Conservation (phyloP, 805 yeast species). For the Kazachstania kunashirensis region DNA sequence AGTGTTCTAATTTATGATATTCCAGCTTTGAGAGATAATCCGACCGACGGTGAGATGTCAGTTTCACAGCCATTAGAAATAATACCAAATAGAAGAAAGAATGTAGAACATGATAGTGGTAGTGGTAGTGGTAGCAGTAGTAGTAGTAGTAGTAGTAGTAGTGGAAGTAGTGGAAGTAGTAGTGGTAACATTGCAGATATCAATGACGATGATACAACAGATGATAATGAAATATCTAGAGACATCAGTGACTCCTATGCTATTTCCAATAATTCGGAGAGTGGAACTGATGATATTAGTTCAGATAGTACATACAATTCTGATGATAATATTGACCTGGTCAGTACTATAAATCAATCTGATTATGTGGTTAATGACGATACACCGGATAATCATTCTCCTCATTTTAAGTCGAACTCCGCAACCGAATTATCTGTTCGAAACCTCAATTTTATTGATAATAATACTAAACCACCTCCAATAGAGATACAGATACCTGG, state of each 20-base stretch:
- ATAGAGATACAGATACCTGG: neutral
- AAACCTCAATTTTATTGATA: slow-evolving; percentile 4
- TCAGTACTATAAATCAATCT: neutral
- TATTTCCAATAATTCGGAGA: neutral
- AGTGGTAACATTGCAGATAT: slow-evolving; percentile 7
- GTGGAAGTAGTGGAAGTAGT: neutral
- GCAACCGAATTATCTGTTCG: slow-evolving; percentile 4
- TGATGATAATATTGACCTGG: too few species aligned
- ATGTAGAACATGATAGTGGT: neutral
- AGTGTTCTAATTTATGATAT: too few species aligned
- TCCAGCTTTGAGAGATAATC: too few species aligned
- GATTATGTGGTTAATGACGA: too few species aligned
- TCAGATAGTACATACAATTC: too few species aligned
- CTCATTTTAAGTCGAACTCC: too few species aligned
- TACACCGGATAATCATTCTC: too few species aligned
- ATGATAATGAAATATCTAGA: slow-evolving; percentile 6
- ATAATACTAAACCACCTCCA: neutral
- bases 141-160: too few species aligned
- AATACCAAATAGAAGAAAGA: too few species aligned
- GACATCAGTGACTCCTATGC: neutral
- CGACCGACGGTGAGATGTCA: too few species aligned
- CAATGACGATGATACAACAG: slow-evolving; percentile 7
- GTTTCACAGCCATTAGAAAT: too few species aligned
- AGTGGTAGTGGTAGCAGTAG: slow-evolving; percentile 1
- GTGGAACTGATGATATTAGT: too few species aligned